Evolutionary conservation across 768 basidiomycete species (phyloP), one percentile per base, ranked within the genome.

Genomic region (Rhodotorula taiwanensis): DNA sequence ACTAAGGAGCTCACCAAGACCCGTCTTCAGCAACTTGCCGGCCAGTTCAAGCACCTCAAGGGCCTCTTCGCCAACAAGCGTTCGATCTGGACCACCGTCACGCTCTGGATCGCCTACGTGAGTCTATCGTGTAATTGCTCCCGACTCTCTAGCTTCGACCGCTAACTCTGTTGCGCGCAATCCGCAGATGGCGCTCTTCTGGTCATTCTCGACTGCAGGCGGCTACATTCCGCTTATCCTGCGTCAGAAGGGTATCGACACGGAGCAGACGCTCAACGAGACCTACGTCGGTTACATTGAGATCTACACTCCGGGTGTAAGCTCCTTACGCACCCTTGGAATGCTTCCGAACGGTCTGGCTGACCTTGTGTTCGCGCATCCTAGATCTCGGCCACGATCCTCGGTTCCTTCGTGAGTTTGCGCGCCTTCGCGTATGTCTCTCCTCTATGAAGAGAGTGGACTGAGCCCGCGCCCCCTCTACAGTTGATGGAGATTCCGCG

Each of bases 161-260:
- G 16, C 33, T 9, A 10, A 8, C 27, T 11, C 18, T n/a, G 21
- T 23, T 42, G 5, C 25, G 5, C n/a, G n/a, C n/a, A n/a, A n/a
- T n/a, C 21, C 10, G 21, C 48, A 64, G 58, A 62, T 57, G 64
- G 51, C 64, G 27, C 58, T 65, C 43, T 67, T 67, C 62, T 76
- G 67, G 64, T 74, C 73, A 1, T 77, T 74, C 72, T 73, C 72
- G 45, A 69, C 75, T 16, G 73, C 75, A 1, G 76, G 76, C n/a
- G 68, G 72, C 15, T 76, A 73, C 70, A 63, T 77, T 14, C 75
- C 78, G 20, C 70, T 77, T 49, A 74, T 77, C 34, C 71, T 77
- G 0, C 72, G 72, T 27, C 70, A 71, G n/a, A 72, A 74, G 67
- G 76, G 75, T 54, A 69, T 74, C 55, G 70, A 70, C 31, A 63